Evolutionary conservation across 192 early-diverging fungal genomes (phyloP).

Genomic region (Diversispora epigaea): DNA sequence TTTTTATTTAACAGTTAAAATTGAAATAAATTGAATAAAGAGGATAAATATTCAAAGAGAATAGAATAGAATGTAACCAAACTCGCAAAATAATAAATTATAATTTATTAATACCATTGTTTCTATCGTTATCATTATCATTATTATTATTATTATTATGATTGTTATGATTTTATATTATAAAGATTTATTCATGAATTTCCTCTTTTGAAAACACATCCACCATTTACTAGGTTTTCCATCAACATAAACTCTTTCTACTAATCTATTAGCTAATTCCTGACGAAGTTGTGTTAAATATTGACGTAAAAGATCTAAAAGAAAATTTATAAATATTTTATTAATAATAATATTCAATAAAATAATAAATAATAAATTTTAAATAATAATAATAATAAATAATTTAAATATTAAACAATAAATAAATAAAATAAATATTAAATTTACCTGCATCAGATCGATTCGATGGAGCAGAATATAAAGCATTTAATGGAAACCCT

Average conservation of each 20-base stretch:
- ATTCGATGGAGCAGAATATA: constrained; percentile 75
- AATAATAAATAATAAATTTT: neutral
- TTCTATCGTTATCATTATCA: no score
- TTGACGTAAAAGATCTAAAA: constrained; percentile 72
- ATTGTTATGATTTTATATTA: constrained; percentile 28
- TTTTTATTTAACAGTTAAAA: no score
- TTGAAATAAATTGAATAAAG: no score
- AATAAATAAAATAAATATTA: neutral
- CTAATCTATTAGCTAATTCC: constrained; percentile 77
- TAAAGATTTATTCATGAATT: constrained; percentile 93
- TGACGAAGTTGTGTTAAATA: constrained; percentile 91
- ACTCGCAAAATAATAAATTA: no score
- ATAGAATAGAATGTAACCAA: no score
- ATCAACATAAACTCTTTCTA: constrained; percentile 74
- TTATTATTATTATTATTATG: no score
- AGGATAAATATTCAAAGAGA: no score
- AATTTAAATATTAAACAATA: neutral
- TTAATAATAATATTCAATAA: neutral
- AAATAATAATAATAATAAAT: neutral
- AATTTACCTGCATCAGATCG: constrained; percentile 70
- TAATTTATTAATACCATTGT: no score
- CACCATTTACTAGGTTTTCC: constrained; percentile 97
- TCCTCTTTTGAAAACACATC: constrained; percentile 98
- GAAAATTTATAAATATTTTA: no score
- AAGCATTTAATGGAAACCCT: constrained; percentile 86